Percentiles rank a stretch among this genome's conserved stretches.
These are phyloP conservation scores for Talaromyces sp. DNA, from an alignment of 2,329 filamentous ascomycete species.

Conservation along the genomic window DNA sequence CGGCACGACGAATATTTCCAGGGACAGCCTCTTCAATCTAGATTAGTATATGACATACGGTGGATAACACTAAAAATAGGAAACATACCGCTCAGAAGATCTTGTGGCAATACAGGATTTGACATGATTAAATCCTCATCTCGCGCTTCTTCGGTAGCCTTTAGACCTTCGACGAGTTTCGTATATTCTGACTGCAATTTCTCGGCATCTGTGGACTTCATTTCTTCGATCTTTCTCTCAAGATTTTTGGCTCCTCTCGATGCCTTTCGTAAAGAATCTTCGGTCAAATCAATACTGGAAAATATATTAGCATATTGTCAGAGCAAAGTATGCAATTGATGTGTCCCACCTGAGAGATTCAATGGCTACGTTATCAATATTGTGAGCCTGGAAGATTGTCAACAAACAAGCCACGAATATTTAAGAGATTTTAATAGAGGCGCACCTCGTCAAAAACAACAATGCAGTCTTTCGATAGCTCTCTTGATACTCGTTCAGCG, in stretches of 20 bases:
- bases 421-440: too few relatives aligned
- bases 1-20: slow-evolving; percentile 90
- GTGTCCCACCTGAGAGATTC: slow-evolving; percentile 57
- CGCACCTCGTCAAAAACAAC: slow-evolving; percentile 87
- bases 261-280: slow-evolving; percentile 88
- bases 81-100: slow-evolving; percentile 66
- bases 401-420: neutral
- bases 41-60: neutral
- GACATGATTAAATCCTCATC: slow-evolving; percentile 97
- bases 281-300: slow-evolving; percentile 91
- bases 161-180: slow-evolving; percentile 87
- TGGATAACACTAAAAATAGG: neutral
- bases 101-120: slow-evolving; percentile 89
- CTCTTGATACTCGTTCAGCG: slow-evolving; percentile 88
- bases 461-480: slow-evolving; percentile 96
- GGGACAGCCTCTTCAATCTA: slow-evolving; percentile 71
- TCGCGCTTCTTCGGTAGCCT: slow-evolving; percentile 81
- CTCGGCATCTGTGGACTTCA: slow-evolving; percentile 92
- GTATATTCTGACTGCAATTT: slow-evolving; percentile 94
- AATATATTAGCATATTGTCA: neutral
- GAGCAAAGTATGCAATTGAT: too few relatives aligned
- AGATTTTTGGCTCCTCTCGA: slow-evolving; percentile 86
- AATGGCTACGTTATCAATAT: slow-evolving; percentile 99
- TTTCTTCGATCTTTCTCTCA: slow-evolving; percentile 84
- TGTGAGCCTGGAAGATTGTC: slow-evolving; percentile 62